Base-by-base conservation (phyloP, 169 alveolate genomes). In the Plasmodium billcollinsi region DNA sequence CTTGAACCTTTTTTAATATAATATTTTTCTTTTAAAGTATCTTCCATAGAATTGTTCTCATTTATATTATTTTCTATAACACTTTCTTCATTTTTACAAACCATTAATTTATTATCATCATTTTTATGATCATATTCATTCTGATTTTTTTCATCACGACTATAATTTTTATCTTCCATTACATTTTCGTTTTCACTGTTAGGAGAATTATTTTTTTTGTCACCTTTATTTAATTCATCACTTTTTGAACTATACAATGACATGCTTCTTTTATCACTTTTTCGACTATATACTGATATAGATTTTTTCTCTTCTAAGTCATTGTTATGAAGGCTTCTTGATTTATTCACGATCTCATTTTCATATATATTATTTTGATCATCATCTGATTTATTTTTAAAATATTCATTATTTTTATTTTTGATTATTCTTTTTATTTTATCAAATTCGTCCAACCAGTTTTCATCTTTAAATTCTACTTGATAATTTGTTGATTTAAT, bases 401-500 rank as follows among this genome's bases (percentile, higher is more conserved):
- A 50, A 26, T n/a, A 20, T 29, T 12, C 45, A 24, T 24, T 5
- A 39, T 47, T 76, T 50, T 62, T 70, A 9, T 67, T 45, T 15
- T 73, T 59, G 62, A 83, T 12, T 4, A 67, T 69, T 69, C 70
- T 56, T 56, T 49, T 67, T 20, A 83, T n/a, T 24, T 83, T 43
- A 2, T 45, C n/a, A 75, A 73, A 88, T 70, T 73, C 73, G 2
- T 62, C 21, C 24, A 71, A 8, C 92, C 88, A 67, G 9, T 39
- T 29, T 61, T 88, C 92, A 21, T 66, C 88, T 45, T 74, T 73
- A 54, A 88, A 70, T 6, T 74, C 54, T 14, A 74, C 88, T 29
- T 71, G 91, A 86, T 93, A 93, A 71, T 76, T 76, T 8, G 94
- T 70, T 14, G 88, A 50, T 67, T 74, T 78, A 12, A 94, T 94